A percentile compares a stretch with the other conserved stretches of the same genome.
These are phyloP conservation scores for Diaporthe nobilis DNA, from an alignment of 2,329 filamentous ascomycete genomes.

Conservation along the genomic window DNA sequence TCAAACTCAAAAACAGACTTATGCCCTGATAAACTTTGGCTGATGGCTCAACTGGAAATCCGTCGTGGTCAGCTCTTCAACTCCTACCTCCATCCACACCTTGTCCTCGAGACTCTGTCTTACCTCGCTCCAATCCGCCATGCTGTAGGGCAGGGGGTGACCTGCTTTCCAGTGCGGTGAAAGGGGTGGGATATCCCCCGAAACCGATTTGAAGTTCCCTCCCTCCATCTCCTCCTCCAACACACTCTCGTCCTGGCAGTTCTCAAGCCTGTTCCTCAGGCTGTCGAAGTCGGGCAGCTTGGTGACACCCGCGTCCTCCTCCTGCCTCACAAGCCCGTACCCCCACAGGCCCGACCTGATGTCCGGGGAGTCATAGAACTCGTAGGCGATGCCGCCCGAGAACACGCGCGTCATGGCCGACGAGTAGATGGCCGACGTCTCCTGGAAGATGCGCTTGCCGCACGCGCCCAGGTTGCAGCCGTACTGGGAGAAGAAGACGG, in stretches of 20 bases:
- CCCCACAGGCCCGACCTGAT: slow-evolving; percentile 42
- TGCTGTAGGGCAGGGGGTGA: slow-evolving; percentile 39
- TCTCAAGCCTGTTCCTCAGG: slow-evolving; percentile 34
- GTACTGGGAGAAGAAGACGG: slow-evolving; percentile 76
- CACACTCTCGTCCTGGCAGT: neutral
- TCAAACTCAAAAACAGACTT: neutral
- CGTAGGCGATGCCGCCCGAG: slow-evolving; percentile 73
- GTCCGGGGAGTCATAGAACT: slow-evolving; percentile 69
- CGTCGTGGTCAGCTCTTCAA: slow-evolving; percentile 27
- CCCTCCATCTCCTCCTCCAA: neutral
- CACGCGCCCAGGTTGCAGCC: slow-evolving; percentile 66
- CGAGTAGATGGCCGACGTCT: slow-evolving; percentile 70
- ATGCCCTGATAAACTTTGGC: slow-evolving; percentile 30
- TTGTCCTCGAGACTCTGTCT: slow-evolving; percentile 35
- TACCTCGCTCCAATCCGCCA: slow-evolving; percentile 36
- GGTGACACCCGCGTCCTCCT: slow-evolving; percentile 27
- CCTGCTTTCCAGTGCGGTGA: slow-evolving; percentile 40
- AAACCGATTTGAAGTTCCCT: neutral
- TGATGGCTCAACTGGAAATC: slow-evolving; percentile 19
- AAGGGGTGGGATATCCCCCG: slow-evolving; percentile 32
- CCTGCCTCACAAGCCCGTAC: slow-evolving; percentile 58
- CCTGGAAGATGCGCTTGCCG: slow-evolving; percentile 67
- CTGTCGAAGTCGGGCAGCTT: slow-evolving; percentile 37
- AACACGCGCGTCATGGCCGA: slow-evolving; percentile 67
- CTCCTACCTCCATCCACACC: slow-evolving; percentile 36